Conservation (phyloP, 202 grass and related monocot genomes). For the Eragrostis tef region DNA sequence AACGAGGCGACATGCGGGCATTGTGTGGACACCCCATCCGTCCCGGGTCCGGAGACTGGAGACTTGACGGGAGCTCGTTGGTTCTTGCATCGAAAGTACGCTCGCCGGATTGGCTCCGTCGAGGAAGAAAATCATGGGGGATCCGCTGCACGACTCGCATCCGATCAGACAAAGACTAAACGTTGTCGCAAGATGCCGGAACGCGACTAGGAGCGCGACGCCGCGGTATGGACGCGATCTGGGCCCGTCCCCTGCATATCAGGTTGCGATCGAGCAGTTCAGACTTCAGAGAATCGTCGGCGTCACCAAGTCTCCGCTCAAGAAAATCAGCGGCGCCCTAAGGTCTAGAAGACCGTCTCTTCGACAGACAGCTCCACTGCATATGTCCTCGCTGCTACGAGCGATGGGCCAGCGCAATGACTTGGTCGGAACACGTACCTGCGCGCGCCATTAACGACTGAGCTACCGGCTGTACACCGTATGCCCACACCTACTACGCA, state of each 20-base stretch:
- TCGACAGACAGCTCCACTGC: neutral
- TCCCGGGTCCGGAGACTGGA: neutral
- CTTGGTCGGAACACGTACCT: neutral
- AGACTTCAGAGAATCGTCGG: neutral
- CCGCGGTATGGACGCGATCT: neutral
- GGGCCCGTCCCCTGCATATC: neutral
- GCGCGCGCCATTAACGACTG: neutral
- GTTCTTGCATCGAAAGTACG: neutral
- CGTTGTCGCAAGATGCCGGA: neutral
- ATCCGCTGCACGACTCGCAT: slow-evolving; percentile 17
- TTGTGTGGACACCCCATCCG: neutral
- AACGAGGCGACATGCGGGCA: neutral
- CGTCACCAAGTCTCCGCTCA: neutral
- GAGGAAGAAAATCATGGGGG: neutral
- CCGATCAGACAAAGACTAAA: slow-evolving; percentile 28
- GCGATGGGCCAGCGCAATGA: neutral
- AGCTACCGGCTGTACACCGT: neutral
- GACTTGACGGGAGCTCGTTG: neutral
- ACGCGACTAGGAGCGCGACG: neutral
- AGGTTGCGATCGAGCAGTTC: neutral
- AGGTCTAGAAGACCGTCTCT: slow-evolving; percentile 17
- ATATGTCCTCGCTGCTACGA: neutral
- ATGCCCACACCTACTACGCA: neutral
- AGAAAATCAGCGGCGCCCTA: neutral
- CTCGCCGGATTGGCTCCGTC: neutral